These are phyloP conservation scores for Furcasterigmium sp. DNA, from an alignment of 2,329 filamentous ascomycete genomes.

Conservation along the genomic window DNA sequence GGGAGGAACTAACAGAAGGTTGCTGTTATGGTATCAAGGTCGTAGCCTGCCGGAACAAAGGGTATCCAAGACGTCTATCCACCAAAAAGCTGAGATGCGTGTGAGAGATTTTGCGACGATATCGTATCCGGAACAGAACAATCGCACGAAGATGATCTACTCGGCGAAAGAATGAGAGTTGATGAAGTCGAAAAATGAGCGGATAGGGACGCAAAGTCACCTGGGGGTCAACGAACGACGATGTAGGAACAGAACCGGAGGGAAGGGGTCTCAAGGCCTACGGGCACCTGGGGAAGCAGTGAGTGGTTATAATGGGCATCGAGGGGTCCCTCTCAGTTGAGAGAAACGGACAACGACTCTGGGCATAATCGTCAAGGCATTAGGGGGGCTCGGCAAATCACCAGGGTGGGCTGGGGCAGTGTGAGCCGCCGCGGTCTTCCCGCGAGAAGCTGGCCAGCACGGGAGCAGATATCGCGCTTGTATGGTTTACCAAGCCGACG, in stretches of 20 bases:
- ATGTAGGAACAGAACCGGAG: slow-evolving; percentile 1
- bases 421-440: no score
- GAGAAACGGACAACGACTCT: neutral
- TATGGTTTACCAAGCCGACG: neutral
- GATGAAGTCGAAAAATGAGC: slow-evolving; percentile 7
- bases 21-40: slow-evolving; percentile 4
- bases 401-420: neutral
- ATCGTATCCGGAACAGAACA: neutral
- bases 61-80: no score
- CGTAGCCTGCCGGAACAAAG: neutral
- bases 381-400: neutral
- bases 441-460: no score
- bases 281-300: neutral
- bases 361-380: neutral
- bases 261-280: neutral
- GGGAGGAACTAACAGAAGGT: no score
- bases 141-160: neutral
- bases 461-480: no score
- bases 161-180: neutral
- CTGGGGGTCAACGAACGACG: slow-evolving; percentile 7
- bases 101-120: neutral
- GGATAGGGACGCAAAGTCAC: slow-evolving; percentile 11
- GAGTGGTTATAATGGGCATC: neutral
- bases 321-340: neutral
- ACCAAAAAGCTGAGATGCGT: slow-evolving; percentile 2